These are phyloP conservation scores for Russula lepida DNA, from an alignment of 768 basidiomycete genomes.

Conservation along the genomic window DNA sequence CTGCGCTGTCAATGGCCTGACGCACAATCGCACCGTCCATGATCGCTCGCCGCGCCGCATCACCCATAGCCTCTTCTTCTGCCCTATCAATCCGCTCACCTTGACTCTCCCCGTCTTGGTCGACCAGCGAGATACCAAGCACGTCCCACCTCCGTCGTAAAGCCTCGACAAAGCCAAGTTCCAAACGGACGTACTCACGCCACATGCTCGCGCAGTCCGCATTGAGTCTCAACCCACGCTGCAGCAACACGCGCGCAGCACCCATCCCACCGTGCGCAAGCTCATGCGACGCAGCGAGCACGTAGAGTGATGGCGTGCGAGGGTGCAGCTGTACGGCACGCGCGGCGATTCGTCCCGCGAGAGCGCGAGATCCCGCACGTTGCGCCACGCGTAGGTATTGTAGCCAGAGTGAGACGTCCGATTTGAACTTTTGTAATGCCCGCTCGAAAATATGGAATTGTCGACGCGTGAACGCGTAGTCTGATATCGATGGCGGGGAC, in stretches of 20 bases:
- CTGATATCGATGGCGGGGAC: slow-evolving; percentile 57
- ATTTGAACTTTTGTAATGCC: slow-evolving; percentile 81
- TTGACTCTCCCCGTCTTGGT: slow-evolving; percentile 19
- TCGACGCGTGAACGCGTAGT: slow-evolving; percentile 75
- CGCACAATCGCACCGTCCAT: slow-evolving; percentile 75
- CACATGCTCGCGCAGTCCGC: slow-evolving; percentile 67
- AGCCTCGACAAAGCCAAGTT: slow-evolving; percentile 76
- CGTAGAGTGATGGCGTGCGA: slow-evolving; percentile 64
- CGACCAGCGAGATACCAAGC: slow-evolving; percentile 47
- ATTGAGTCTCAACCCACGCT: slow-evolving; percentile 78
- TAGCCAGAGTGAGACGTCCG: slow-evolving; percentile 79
- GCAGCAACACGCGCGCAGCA: slow-evolving; percentile 75
- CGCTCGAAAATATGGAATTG: slow-evolving; percentile 90
- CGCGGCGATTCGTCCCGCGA: slow-evolving; percentile 77
- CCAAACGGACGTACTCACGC: slow-evolving; percentile 87
- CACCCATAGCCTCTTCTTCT: slow-evolving; percentile 38
- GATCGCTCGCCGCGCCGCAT: slow-evolving; percentile 54
- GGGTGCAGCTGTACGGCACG: slow-evolving; percentile 89
- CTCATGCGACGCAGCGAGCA: slow-evolving; percentile 80
- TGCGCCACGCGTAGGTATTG: slow-evolving; percentile 84
- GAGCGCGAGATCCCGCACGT: slow-evolving; percentile 64
- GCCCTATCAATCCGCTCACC: slow-evolving; percentile 27
- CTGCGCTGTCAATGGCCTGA: slow-evolving; percentile 67
- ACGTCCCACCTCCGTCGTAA: slow-evolving; percentile 72
- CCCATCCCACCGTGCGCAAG: slow-evolving; percentile 62